A percentile compares a stretch with the other conserved stretches of the same genome.
phyloP scores from a whole-genome alignment of 2,329 filamentous ascomycete genomes.

The Cytospora paraplurivora region DNA sequence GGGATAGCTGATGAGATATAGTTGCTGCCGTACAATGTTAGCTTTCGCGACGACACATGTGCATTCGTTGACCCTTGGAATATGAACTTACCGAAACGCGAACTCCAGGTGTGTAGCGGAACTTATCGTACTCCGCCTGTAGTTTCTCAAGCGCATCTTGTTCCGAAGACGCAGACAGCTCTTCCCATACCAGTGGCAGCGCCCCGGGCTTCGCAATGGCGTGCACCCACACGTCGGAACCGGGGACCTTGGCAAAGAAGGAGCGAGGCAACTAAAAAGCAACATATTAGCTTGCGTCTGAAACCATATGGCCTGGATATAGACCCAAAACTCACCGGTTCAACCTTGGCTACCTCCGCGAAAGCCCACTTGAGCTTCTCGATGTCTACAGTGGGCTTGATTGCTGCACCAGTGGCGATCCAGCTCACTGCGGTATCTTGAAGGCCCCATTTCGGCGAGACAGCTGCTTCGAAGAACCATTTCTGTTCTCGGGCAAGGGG shows the following conservation, averaged over 20 bases:
- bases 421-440: not conserved
- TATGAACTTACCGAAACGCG: not conserved
- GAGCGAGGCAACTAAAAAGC: slow-evolving; percentile 3
- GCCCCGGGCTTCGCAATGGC: slow-evolving; percentile 6
- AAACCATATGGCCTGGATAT: not conserved
- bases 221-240: slow-evolving; percentile 8
- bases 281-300: not conserved
- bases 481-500: slow-evolving; percentile 2
- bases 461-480: not conserved
- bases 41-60: not conserved
- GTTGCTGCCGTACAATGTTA: not conserved
- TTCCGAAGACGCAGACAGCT: slow-evolving; percentile 9
- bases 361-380: slow-evolving; percentile 14
- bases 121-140: slow-evolving; percentile 1
- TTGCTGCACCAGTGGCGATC: slow-evolving; percentile 4
- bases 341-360: slow-evolving; percentile 6
- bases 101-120: slow-evolving; percentile 7
- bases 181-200: slow-evolving; percentile 2
- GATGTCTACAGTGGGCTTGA: slow-evolving; percentile 2
- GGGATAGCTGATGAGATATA: slow-evolving; percentile 8
- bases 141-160: slow-evolving; percentile 2
- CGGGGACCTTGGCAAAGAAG: not conserved
- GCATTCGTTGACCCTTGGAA: not conserved
- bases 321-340: not conserved
- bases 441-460: not conserved